These are phyloP conservation scores for Cercospora sp. DNA, from an alignment of 2,329 filamentous ascomycete species.

Conservation along the genomic window DNA sequence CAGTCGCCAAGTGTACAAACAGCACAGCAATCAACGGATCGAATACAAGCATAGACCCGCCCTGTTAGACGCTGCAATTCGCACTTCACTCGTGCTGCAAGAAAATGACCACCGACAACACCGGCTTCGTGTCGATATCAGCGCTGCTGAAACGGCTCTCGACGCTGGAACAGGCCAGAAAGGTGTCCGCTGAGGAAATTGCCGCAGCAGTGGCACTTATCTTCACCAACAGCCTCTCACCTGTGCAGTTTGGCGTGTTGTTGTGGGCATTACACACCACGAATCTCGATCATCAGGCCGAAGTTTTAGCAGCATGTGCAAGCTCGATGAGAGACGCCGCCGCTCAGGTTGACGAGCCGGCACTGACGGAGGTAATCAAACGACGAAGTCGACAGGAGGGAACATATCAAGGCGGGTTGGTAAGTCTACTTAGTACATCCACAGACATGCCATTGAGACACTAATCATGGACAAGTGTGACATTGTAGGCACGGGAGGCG, in stretches of 20 bases:
- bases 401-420: conserved; percentile 77
- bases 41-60: not conserved
- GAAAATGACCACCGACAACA: conserved; percentile 22
- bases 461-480: conserved; percentile 61
- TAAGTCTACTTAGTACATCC: conserved; percentile 49
- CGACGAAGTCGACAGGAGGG: conserved; percentile 66
- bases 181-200: conserved; percentile 75
- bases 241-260: conserved; percentile 81
- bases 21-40: not conserved
- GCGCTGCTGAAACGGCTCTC: conserved; percentile 70
- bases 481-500: conserved; percentile 95
- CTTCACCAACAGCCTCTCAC: conserved; percentile 86
- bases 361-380: conserved; percentile 62
- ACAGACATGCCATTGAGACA: not conserved
- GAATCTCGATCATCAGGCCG: conserved; percentile 75
- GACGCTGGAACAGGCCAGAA: conserved; percentile 42
- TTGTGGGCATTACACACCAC: conserved; percentile 92
- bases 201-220: conserved; percentile 87
- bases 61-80: not conserved
- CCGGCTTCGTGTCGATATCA: conserved; percentile 57
- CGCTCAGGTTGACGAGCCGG: conserved; percentile 65
- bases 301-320: conserved; percentile 84
- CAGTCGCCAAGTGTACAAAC: not conserved
- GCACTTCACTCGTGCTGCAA: not conserved
- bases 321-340: conserved; percentile 80